Percentiles rank a stretch among this genome's conserved stretches.
These are phyloP conservation scores for Passalora sequoiae DNA, from an alignment of 2,329 filamentous ascomycete genomes.

Conservation along the genomic window DNA sequence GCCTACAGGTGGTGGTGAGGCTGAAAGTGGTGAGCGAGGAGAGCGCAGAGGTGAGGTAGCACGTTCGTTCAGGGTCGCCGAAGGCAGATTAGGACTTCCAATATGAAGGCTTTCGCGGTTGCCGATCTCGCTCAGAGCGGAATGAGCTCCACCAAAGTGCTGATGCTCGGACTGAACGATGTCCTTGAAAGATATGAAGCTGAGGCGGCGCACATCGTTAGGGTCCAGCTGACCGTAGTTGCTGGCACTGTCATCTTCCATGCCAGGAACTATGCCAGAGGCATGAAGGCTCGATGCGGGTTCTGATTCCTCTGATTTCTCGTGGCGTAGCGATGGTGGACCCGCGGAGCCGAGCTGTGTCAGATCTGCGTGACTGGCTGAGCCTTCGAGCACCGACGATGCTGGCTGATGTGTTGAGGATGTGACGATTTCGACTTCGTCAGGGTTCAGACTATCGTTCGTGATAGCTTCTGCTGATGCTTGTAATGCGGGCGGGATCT, in stretches of 20 bases:
- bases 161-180: conserved; percentile 79
- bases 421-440: conserved; percentile 88
- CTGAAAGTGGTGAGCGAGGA: conserved; percentile 43
- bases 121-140: conserved; percentile 45
- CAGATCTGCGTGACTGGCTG: conserved; percentile 28
- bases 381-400: conserved; percentile 50
- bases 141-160: conserved; percentile 17
- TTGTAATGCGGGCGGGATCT: conserved; percentile 86
- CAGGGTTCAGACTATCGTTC: conserved; percentile 74
- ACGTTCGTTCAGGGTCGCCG: conserved; percentile 47
- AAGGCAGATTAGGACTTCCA: conserved; percentile 13
- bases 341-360: conserved; percentile 21
- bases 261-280: conserved; percentile 65
- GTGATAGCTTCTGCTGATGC: conserved; percentile 91
- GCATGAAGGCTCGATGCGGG: conserved; percentile 75
- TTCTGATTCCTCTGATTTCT: conserved; percentile 22
- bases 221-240: conserved; percentile 74
- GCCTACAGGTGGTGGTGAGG: conserved; percentile 48
- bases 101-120: conserved; percentile 64
- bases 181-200: conserved; percentile 95
- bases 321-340: conserved; percentile 13
- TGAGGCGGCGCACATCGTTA: conserved; percentile 73
- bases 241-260: conserved; percentile 58
- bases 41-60: conserved; percentile 78
- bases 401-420: conserved; percentile 79